Percentiles rank a stretch among this genome's conserved stretches.
phyloP scores from a whole-genome alignment of 176 grass and related monocot species.

The Carex littledalei region DNA sequence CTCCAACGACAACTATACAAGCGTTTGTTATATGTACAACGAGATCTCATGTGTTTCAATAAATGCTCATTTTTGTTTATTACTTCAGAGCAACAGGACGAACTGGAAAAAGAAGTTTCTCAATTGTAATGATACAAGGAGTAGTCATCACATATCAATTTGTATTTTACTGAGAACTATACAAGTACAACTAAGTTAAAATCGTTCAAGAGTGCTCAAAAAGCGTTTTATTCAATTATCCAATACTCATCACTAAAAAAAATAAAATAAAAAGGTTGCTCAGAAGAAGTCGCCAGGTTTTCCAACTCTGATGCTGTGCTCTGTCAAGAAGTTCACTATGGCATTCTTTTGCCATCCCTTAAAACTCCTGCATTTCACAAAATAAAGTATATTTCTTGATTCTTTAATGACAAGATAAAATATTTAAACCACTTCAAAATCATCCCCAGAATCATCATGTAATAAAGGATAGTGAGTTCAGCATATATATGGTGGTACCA shows the following conservation, averaged over 20 bases:
- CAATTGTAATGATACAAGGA: no score
- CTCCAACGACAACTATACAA: neutral
- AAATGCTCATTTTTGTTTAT: no score
- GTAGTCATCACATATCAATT: neutral
- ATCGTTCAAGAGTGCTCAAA: neutral
- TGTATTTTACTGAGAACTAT: neutral
- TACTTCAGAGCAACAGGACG: no score
- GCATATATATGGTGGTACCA: neutral
- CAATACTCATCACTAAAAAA: neutral
- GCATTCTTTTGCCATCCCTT: conserved; percentile 96
- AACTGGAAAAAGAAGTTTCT: no score
- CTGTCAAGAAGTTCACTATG: conserved; percentile 58
- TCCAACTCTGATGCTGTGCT: conserved; percentile 65
- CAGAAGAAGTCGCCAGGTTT: conserved; percentile 70
- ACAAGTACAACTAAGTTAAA: neutral
- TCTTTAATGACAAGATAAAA: neutral
- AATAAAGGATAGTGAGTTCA: neutral
- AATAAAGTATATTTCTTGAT: neutral
- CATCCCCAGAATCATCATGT: neutral
- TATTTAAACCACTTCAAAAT: neutral
- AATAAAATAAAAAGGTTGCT: neutral
- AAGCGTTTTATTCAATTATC: neutral
- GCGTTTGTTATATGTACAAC: no score
- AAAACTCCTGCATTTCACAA: conserved; percentile 62
- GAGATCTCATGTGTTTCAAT: neutral